Evolutionary conservation across 108 stramenopile genomes (phyloP).

Genomic region (Epipyxis sp.): DNA sequence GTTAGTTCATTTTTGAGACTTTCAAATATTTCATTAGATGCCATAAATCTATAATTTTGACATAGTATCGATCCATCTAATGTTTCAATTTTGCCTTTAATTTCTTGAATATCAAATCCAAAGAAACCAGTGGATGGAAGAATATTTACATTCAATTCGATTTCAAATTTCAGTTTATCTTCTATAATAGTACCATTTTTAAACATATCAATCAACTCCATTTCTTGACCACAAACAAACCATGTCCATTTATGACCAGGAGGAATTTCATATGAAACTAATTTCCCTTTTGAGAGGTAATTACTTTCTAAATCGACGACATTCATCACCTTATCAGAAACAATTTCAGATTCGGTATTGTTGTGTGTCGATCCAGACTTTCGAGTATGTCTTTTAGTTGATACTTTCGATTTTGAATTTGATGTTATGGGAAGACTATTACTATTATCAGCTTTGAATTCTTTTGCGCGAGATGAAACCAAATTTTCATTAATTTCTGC

Average conservation of each 20-base stretch:
- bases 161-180: neutral
- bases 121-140: constrained; percentile 8
- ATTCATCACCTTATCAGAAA: too few relatives aligned
- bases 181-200: neutral
- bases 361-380: too few relatives aligned
- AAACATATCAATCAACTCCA: neutral
- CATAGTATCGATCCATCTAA: neutral
- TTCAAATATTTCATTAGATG: neutral
- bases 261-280: neutral
- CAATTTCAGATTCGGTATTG: too few relatives aligned
- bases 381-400: too few relatives aligned
- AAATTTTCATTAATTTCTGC: neutral
- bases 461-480: neutral
- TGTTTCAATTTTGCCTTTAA: neutral
- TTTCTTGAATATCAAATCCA: neutral
- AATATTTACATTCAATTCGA: neutral
- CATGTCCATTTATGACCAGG: neutral
- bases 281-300: too few relatives aligned
- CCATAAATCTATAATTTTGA: neutral
- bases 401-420: too few relatives aligned
- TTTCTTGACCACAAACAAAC: neutral
- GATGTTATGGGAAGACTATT: too few relatives aligned
- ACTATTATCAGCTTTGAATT: too few relatives aligned
- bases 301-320: too few relatives aligned
- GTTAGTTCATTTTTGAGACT: neutral